phyloP scores from a whole-genome alignment of 2,329 filamentous ascomycete species.

The Parascedosporium putredinis region DNA sequence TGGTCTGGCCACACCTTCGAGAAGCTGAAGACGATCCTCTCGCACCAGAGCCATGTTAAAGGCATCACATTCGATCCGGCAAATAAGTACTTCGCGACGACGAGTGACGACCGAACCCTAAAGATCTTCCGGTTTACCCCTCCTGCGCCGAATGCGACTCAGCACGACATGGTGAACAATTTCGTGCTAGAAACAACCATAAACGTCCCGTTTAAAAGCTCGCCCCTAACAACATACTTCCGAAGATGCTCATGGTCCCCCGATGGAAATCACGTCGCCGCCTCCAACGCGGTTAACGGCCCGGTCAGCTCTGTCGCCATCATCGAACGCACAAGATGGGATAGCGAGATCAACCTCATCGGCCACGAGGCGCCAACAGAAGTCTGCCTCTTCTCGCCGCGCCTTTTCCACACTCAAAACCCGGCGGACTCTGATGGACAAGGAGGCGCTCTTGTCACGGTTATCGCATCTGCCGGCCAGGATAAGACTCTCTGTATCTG shows the following conservation, averaged over 20 bases:
- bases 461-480: conserved; percentile 92
- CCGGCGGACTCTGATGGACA: conserved; percentile 39
- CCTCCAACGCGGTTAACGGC: conserved; percentile 92
- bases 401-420: conserved; percentile 69
- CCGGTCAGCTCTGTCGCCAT: conserved; percentile 96
- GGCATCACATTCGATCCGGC: conserved; percentile 97
- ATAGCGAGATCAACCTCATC: conserved; percentile 93
- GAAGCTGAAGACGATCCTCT: conserved; percentile 85
- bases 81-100: conserved; percentile 98
- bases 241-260: conserved; percentile 95
- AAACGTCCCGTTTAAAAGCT: conserved; percentile 74
- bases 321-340: conserved; percentile 84
- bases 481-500: conserved; percentile 94
- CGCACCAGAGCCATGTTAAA: conserved; percentile 96
- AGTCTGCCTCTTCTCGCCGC: conserved; percentile 92
- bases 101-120: conserved; percentile 92
- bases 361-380: conserved; percentile 95
- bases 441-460: conserved; percentile 57
- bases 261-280: conserved; percentile 92
- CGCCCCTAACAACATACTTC: conserved; percentile 93
- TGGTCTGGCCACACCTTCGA: conserved; percentile 98
- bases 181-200: conserved; percentile 94
- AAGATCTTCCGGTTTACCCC: conserved; percentile 94
- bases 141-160: conserved; percentile 78
- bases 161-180: conserved; percentile 94